A percentile compares a stretch with the other conserved stretches of the same genome.
Evolutionary conservation across 306 rosid genomes (phyloP).

Genomic region (Argentina anserina): DNA sequence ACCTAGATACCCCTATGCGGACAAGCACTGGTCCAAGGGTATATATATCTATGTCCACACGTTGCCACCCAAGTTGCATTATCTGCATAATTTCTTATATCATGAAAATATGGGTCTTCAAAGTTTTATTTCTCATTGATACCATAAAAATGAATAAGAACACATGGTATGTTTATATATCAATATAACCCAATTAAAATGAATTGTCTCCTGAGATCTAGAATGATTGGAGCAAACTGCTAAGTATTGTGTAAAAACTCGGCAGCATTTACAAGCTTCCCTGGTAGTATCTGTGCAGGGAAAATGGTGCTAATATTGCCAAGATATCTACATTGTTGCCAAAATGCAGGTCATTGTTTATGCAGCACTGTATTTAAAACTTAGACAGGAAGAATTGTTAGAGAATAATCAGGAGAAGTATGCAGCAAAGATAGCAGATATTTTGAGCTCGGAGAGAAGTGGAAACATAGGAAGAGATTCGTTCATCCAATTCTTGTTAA

Average conservation of each 20-base stretch:
- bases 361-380: slow-evolving; percentile 59
- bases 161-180: too few species aligned
- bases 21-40: background rate
- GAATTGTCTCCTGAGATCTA: background rate
- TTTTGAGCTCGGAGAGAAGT: slow-evolving; percentile 40
- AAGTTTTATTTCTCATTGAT: background rate
- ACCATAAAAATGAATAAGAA: background rate
- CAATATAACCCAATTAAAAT: background rate
- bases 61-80: background rate
- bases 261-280: background rate
- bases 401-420: slow-evolving; percentile 42
- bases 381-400: slow-evolving; percentile 22
- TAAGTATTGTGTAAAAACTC: background rate
- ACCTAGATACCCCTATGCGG: background rate
- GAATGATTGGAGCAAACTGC: background rate
- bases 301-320: background rate
- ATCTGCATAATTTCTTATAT: background rate
- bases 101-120: background rate
- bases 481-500: slow-evolving; percentile 47
- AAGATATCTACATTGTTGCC: slow-evolving; percentile 12
- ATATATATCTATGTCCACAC: background rate
- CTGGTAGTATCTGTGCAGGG: background rate
- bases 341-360: slow-evolving; percentile 59
- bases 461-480: slow-evolving; percentile 50
- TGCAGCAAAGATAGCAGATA: slow-evolving; percentile 60